These are phyloP conservation scores for Skeletonema marinoi DNA, from an alignment of 108 stramenopile genomes.

Conservation along the genomic window DNA sequence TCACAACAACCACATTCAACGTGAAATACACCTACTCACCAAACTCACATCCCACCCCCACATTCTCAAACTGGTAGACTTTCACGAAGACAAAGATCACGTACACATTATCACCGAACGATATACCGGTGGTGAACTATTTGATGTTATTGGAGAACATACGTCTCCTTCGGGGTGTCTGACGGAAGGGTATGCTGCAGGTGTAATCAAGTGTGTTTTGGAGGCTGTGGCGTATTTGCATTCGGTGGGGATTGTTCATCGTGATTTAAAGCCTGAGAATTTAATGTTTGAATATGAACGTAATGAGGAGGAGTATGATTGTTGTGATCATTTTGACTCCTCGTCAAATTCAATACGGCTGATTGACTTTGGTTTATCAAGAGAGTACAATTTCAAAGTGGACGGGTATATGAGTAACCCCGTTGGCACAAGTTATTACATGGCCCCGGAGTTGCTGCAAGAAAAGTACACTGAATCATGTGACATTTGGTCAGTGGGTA, in stretches of 20 bases:
- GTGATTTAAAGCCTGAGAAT: conserved; percentile 96
- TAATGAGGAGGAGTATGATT: not conserved
- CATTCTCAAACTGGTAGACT: conserved; percentile 65
- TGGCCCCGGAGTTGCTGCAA: conserved; percentile 80
- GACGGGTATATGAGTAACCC: conserved; percentile 63
- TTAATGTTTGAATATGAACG: conserved; percentile 64
- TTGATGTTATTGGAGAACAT: conserved; percentile 91
- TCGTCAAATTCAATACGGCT: not conserved
- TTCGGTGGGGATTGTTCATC: conserved; percentile 90
- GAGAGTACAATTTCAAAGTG: not conserved
- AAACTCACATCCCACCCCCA: conserved; percentile 17
- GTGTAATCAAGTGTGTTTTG: conserved; percentile 58
- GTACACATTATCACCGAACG: conserved; percentile 76
- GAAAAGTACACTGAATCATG: conserved; percentile 76
- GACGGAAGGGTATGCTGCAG: conserved; percentile 70
- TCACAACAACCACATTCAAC: conserved; percentile 14
- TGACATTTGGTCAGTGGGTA: conserved; percentile 89
- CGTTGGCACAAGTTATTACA: conserved; percentile 81
- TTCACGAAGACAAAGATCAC: conserved; percentile 68
- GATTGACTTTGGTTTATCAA: conserved; percentile 35
- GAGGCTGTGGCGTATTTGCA: conserved; percentile 90
- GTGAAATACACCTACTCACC: conserved; percentile 21
- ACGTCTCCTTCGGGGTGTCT: conserved; percentile 59
- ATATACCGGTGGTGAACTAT: conserved; percentile 85
- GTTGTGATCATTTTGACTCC: too few relatives aligned